Percentiles rank a stretch among this genome's conserved stretches.
Evolutionary conservation across 768 basidiomycete species (phyloP).

Genomic region (Tephrocybe sp.): DNA sequence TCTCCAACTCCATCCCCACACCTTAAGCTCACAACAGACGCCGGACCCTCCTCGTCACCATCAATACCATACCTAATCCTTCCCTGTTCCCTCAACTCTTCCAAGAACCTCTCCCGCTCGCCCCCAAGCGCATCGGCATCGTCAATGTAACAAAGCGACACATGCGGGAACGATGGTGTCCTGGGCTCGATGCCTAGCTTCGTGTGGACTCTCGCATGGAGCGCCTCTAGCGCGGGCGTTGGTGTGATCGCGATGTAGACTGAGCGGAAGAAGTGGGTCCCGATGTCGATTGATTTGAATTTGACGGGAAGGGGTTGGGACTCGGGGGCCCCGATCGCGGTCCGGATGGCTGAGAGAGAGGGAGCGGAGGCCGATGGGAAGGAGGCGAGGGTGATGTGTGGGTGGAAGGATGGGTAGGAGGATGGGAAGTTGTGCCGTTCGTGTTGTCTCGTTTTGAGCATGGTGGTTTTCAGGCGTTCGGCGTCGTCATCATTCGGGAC

Average conservation of each 20-base stretch:
- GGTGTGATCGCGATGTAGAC: slow-evolving; percentile 57
- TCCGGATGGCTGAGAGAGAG: slow-evolving; percentile 33
- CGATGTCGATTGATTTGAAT: slow-evolving; percentile 57
- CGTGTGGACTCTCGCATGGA: slow-evolving; percentile 50
- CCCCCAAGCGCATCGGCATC: slow-evolving; percentile 56
- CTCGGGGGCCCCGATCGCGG: slow-evolving; percentile 30
- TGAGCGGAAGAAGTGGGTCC: slow-evolving; percentile 69
- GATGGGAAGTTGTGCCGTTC: slow-evolving; percentile 22
- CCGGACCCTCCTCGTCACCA: slow-evolving; percentile 8
- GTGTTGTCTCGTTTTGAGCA: slow-evolving; percentile 33
- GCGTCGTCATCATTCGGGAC: slow-evolving; percentile 53
- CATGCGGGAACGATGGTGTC: slow-evolving; percentile 67
- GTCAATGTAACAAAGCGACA: slow-evolving; percentile 73
- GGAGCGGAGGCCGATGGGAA: slow-evolving; percentile 30
- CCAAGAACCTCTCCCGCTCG: slow-evolving; percentile 50
- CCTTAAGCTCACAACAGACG: slow-evolving; percentile 33
- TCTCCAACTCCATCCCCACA: slow-evolving; percentile 28
- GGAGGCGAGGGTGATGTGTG: slow-evolving; percentile 70
- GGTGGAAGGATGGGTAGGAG: slow-evolving; percentile 62
- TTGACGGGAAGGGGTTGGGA: slow-evolving; percentile 35
- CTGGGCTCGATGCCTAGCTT: slow-evolving; percentile 36
- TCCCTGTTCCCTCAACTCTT: slow-evolving; percentile 38
- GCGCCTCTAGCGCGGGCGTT: slow-evolving; percentile 40
- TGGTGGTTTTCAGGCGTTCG: slow-evolving; percentile 42
- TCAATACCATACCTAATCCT: slow-evolving; percentile 22